Evolutionary conservation across 176 grass and related monocot species (phyloP).

Genomic region (Pontederia crassipes): DNA sequence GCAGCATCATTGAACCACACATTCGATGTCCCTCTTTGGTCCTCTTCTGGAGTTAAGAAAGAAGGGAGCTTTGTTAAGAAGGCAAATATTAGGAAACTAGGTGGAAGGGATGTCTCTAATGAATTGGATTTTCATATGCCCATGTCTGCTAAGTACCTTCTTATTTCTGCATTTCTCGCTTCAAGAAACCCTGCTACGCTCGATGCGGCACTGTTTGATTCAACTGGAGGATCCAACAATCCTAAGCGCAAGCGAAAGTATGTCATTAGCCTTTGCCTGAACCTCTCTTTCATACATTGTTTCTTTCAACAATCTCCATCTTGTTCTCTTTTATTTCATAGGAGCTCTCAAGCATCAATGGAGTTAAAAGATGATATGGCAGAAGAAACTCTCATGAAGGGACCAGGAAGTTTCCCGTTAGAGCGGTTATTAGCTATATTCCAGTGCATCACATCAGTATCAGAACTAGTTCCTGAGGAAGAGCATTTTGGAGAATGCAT

Average conservation of each 20-base stretch:
- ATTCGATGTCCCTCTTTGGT: slow-evolving; percentile 49
- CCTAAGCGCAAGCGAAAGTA: slow-evolving; percentile 78
- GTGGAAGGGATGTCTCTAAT: slow-evolving; percentile 24
- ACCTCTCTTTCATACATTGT: not conserved
- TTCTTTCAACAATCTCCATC: slow-evolving; percentile 1
- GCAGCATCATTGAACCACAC: slow-evolving; percentile 59
- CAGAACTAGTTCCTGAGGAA: slow-evolving; percentile 44
- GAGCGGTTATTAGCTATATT: slow-evolving; percentile 96
- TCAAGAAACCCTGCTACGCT: slow-evolving; percentile 79
- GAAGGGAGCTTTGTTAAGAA: slow-evolving; percentile 24
- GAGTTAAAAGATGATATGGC: slow-evolving; percentile 43
- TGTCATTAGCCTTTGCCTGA: not conserved
- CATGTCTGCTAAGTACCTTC: slow-evolving; percentile 71
- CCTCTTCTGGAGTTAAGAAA: slow-evolving; percentile 25
- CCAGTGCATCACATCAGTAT: slow-evolving; percentile 81
- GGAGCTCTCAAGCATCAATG: slow-evolving; percentile 55
- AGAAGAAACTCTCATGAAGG: slow-evolving; percentile 83
- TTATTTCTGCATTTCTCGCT: slow-evolving; percentile 84
- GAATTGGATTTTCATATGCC: slow-evolving; percentile 91
- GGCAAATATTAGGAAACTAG: slow-evolving; percentile 31
- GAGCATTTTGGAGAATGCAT: slow-evolving; percentile 26
- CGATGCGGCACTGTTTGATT: slow-evolving; percentile 88
- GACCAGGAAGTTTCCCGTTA: slow-evolving; percentile 78
- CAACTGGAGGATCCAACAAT: slow-evolving; percentile 58
- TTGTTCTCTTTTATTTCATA: slow-evolving; percentile 10